Evolutionary conservation across 495 filamentous ascomycete genomes (phyloP).

Genomic region (Penicillium angulare): DNA sequence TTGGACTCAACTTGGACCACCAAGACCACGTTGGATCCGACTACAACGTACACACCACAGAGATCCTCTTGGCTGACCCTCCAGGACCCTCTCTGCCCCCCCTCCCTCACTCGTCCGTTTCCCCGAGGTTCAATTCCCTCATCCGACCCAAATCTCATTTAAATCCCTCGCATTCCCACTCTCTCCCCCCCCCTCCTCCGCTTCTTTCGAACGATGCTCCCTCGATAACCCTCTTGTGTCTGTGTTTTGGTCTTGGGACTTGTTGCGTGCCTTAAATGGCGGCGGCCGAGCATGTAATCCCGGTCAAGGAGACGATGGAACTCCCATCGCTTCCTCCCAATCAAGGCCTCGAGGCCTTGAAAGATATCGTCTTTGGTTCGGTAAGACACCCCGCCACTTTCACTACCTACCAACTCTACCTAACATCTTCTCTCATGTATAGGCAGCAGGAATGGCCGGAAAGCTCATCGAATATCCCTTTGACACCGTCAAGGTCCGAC

Average conservation of each 20-base stretch:
- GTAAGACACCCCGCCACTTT: constrained; percentile 46
- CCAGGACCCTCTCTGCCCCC: neutral
- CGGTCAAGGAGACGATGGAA: constrained; percentile 41
- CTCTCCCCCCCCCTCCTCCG: neutral
- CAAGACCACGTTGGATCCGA: too few species aligned
- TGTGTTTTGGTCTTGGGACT: constrained; percentile 24
- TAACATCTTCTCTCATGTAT: neutral
- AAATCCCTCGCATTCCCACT: constrained; percentile 7
- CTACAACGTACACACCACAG: too few species aligned
- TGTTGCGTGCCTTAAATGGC: constrained; percentile 35
- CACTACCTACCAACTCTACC: neutral
- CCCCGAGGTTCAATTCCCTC: constrained; percentile 4
- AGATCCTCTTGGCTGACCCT: too few species aligned
- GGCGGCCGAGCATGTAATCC: constrained; percentile 42
- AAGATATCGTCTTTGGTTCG: constrained; percentile 82
- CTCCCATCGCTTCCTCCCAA: constrained; percentile 45
- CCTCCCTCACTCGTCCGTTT: constrained; percentile 5
- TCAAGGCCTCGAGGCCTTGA: constrained; percentile 64
- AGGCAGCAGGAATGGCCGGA: constrained; percentile 84
- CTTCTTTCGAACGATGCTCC: constrained; percentile 20
- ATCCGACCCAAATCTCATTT: too few species aligned
- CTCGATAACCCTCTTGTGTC: constrained; percentile 33
- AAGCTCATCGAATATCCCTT: constrained; percentile 98
- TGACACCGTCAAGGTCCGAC: constrained; percentile 90
- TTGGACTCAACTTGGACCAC: too few species aligned